Percentiles rank a stretch among this genome's conserved stretches.
These are phyloP conservation scores for Alliaria petiolata DNA, from an alignment of 345 rosid species.

Conservation along the genomic window DNA sequence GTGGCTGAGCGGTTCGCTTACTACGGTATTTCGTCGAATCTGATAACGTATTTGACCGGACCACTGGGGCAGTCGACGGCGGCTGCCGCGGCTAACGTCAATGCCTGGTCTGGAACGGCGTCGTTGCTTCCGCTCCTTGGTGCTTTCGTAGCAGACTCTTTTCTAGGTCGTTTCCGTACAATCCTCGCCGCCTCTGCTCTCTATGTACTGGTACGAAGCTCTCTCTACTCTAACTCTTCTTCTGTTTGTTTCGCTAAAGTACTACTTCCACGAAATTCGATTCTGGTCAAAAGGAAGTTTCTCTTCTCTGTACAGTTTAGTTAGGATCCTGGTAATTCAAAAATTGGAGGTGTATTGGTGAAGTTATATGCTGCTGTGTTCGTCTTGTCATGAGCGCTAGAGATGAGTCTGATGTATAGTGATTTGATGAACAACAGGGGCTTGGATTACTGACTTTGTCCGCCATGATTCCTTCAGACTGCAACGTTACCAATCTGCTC, in stretches of 20 bases:
- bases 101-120: conserved; percentile 47
- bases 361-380: not conserved
- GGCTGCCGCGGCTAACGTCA: conserved; percentile 46
- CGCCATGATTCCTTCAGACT: conserved; percentile 50
- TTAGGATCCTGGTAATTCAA: not conserved
- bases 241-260: not conserved
- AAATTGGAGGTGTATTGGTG: not conserved
- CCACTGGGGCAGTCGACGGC: conserved; percentile 46
- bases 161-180: conserved; percentile 51
- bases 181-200: conserved; percentile 41
- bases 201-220: conserved; percentile 36
- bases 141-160: conserved; percentile 48
- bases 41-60: conserved; percentile 46
- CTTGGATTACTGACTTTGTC: conserved; percentile 59
- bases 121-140: conserved; percentile 49
- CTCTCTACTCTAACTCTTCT: not conserved
- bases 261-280: not conserved
- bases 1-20: conserved; percentile 50
- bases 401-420: not conserved
- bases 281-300: not conserved
- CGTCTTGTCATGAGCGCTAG: not conserved
- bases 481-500: conserved; percentile 32
- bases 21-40: conserved; percentile 46
- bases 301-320: not conserved
- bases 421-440: conserved; percentile 43